Evolutionary conservation across 495 filamentous ascomycete genomes (phyloP), one percentile per base, ranked within the genome.

Genomic region (Penicillium angulare): DNA sequence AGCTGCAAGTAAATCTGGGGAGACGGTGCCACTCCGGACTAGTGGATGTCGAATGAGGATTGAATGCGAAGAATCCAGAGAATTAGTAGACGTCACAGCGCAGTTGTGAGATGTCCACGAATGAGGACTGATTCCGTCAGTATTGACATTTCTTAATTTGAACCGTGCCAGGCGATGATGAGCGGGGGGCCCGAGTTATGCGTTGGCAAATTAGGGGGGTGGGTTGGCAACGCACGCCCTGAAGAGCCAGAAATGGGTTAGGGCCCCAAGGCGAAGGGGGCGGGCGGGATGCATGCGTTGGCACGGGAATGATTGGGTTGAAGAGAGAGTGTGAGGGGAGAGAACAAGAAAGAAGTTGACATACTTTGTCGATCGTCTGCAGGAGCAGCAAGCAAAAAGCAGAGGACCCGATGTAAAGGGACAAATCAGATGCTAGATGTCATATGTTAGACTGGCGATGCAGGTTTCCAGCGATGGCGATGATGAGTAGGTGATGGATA

Each of bases 221-320:
- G 40, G 45, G 33, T 55, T 47, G 43, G 52, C 39, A 44, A 52
- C 39, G 29, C 32, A 39, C 47, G 50, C 23, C 24, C 22, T 34
- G 55, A 57, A 47, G 57, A 52, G 49, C 47, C 50, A 26, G 54
- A 59, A 60, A 62, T 61, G 57, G 59, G 44, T 66, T 64, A 69
- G 64, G 63, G 52, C 59, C n/a, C 48, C 41, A 43, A 51, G 60
- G 49, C 60, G 61, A 59, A 57, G 59, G n/a, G n/a, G 54, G 48
- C 45, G 42, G 51, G 53, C 50, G 65, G n/a, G 61, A 73, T 66
- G 74, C 71, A 76, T 77, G 74, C 72, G 74, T 73, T 77, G 74
- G 74, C 74, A 77, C 52, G 52, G 53, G 49, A 53, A 47, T 57
- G 35, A 61, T 61, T 56, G 57, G 45, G n/a, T n/a, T n/a, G n/a